Percentiles rank a stretch among this genome's conserved stretches.
These are phyloP conservation scores for Jaenimonas drosophilae DNA, from an alignment of 208 protist genomes.

Conservation along the genomic window DNA sequence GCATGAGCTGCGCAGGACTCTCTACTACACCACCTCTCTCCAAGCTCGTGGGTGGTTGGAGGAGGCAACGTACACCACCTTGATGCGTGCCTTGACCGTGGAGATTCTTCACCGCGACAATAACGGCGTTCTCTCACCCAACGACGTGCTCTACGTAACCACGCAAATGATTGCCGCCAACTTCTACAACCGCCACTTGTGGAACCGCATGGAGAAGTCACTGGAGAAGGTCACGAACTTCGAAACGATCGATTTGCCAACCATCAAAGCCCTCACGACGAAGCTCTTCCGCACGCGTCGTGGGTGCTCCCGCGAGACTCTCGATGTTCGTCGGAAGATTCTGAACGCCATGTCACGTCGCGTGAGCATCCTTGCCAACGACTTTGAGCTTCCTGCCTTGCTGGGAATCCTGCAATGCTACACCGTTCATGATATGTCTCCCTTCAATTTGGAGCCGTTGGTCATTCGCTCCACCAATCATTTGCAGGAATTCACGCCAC, in stretches of 20 bases:
- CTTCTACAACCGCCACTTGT: slow-evolving; percentile 86
- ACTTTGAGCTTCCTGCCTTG: slow-evolving; percentile 80
- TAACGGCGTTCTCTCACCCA: slow-evolving; percentile 72
- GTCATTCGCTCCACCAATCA: slow-evolving; percentile 81
- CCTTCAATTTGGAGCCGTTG: slow-evolving; percentile 53
- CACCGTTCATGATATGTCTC: slow-evolving; percentile 77
- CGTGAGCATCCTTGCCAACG: slow-evolving; percentile 72
- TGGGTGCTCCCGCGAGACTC: slow-evolving; percentile 67
- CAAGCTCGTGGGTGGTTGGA: slow-evolving; percentile 68
- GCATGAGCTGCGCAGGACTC: slow-evolving; percentile 79
- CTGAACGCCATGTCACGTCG: slow-evolving; percentile 63
- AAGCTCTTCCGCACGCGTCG: slow-evolving; percentile 81
- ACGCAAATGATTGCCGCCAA: slow-evolving; percentile 77
- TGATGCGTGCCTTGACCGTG: slow-evolving; percentile 80
- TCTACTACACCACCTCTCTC: slow-evolving; percentile 78
- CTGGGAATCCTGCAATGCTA: slow-evolving; percentile 87
- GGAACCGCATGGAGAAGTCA: slow-evolving; percentile 74
- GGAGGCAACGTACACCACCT: slow-evolving; percentile 30
- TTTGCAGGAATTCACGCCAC: slow-evolving; percentile 70
- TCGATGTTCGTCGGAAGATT: slow-evolving; percentile 78
- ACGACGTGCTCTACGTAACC: slow-evolving; percentile 81
- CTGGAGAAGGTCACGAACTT: slow-evolving; percentile 40
- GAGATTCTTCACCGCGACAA: slow-evolving; percentile 71
- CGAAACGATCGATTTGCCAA: slow-evolving; percentile 66
- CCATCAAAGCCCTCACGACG: slow-evolving; percentile 80